Base-by-base conservation (phyloP, 208 protist genomes). In the Tritrichomonas musculus region DNA sequence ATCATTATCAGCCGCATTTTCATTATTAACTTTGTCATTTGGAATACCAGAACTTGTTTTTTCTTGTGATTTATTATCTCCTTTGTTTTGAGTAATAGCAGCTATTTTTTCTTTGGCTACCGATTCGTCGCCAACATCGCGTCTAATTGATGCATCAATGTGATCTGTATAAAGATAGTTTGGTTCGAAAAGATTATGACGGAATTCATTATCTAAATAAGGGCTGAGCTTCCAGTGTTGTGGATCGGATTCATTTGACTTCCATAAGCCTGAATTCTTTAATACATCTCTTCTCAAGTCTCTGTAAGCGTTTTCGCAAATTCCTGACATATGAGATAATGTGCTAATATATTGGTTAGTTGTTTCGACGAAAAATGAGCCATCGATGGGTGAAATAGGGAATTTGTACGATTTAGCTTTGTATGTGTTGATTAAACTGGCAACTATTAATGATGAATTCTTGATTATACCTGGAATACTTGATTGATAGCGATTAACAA, bases 271-370 rank as follows among this genome's bases (percentile, higher is more conserved):
- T 57, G 20, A 22, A 49, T 57, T 88, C 17, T 41, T 60, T 17
- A 14, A 39, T 36, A 88, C 14, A 57, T 88, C 47, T 39, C 77
- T 25, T 30, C 47, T 57, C 11, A 88, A 17, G n/a, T 47, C 14
- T 57, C n/a, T 88, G 13, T 47, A 88, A 57, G 77, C 77, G 33
- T 88, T 88, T 57, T 53, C 77, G 36, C 77, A 88, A 60, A 5
- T 60, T 22, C 5, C 17, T 60, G 53, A n/a, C n/a, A n/a, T n/a
- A n/a, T n/a, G n/a, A n/a, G n/a, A n/a, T n/a, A n/a, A n/a, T n/a
- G n/a, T n/a, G n/a, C n/a, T n/a, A n/a, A n/a, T n/a, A n/a, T n/a
- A n/a, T n/a, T n/a, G n/a, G n/a, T n/a, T n/a, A n/a, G n/a, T n/a
- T n/a, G n/a, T n/a, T n/a, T n/a, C n/a, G n/a, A n/a, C n/a, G n/a